phyloP scores from a whole-genome alignment of 176 grass and related monocot species.

The Rhynchospora breviuscula region DNA sequence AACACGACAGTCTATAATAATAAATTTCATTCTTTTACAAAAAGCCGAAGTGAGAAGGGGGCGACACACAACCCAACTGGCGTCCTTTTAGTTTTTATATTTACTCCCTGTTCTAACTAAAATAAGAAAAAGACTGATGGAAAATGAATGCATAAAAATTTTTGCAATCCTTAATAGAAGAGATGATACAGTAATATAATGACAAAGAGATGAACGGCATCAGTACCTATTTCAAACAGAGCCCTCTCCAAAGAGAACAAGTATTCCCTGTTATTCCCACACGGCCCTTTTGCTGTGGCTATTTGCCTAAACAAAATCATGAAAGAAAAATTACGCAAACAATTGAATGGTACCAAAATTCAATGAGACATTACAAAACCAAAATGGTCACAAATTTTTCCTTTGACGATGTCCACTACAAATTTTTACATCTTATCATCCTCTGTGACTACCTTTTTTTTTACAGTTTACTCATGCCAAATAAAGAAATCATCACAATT shows the following conservation, averaged over 20 bases:
- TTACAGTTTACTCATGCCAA: neutral
- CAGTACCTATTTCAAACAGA: slow-evolving; percentile 37
- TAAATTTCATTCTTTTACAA: neutral
- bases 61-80: neutral
- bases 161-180: neutral
- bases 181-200: neutral
- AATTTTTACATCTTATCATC: too few species aligned
- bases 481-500: neutral
- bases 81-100: neutral
- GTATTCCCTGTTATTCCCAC: slow-evolving; percentile 45
- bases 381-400: neutral
- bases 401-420: neutral
- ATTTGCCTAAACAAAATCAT: slow-evolving; percentile 31
- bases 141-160: neutral
- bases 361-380: neutral
- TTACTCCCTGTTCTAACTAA: neutral
- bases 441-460: too few species aligned
- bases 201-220: neutral
- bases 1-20: neutral
- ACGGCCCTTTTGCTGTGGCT: slow-evolving; percentile 32
- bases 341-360: neutral
- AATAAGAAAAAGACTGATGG: neutral
- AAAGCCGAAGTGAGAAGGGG: neutral
- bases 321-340: neutral
- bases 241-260: slow-evolving; percentile 37